Base-by-base conservation (phyloP, 148 eudicot species). In the Arctostaphylos glauca region DNA sequence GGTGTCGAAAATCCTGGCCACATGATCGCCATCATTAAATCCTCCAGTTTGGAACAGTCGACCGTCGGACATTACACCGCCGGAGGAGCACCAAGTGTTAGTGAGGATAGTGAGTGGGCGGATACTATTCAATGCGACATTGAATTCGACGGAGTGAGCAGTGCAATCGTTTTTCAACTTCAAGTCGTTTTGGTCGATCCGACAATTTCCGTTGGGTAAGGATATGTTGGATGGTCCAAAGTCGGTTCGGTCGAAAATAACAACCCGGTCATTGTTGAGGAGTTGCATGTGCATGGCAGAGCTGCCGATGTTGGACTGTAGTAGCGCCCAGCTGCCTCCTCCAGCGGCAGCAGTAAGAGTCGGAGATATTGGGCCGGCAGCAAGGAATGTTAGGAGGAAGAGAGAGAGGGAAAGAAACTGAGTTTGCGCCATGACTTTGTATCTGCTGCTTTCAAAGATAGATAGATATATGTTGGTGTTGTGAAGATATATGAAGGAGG, bases 261-360 rank as follows among this genome's bases (percentile, higher is more conserved):
- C 74, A 4, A 70, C 74, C 48, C 6, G 5, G 46, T 43, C 74
- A 48, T 43, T 70, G 74, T 15, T 38, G 1, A 70, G 74, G 48
- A 70, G 74, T 16, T 70, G 74, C 74, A 70, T 70, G 74, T 70
- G 74, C 74, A n/a, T n/a, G n/a, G n/a, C n/a, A n/a, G n/a, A n/a
- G n/a, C n/a, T n/a, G n/a, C n/a, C n/a, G n/a, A n/a, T 70, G 48
- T 19, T 70, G 47, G 46, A 1, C 74, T 15, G 31, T 6, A 70
- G 48, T 5, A 70, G 0, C n/a, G n/a, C 74, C 74, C 74, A 70
- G 6, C 4, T 66, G 71, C 71, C 71, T 41, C 43, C 6, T 41
- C n/a, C n/a, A n/a, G 43, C 71, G 43, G 71, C 71, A 0, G 21
- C 4, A 15, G 70, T 23, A 1, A 9, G 15, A 14, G 14, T 64